Conservation (phyloP, 225 moss, liverwort and hornwort species). For the Climacium dendroides region DNA sequence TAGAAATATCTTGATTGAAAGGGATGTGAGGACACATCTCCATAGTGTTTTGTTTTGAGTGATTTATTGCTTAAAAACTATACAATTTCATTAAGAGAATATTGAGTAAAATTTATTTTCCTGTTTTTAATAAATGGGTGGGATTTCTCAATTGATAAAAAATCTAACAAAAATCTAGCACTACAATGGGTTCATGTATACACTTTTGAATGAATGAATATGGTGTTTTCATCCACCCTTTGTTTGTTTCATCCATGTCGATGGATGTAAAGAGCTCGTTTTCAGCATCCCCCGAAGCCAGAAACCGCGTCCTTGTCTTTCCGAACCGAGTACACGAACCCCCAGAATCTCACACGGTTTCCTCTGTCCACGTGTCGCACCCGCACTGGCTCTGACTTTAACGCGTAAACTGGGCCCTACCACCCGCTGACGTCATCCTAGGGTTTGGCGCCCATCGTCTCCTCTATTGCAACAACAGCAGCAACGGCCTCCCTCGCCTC, state of each 20-base stretch:
- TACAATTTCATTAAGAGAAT: background rate
- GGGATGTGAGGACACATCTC: too few relatives aligned
- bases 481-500: background rate
- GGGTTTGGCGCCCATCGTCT: background rate
- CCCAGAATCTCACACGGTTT: background rate
- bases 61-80: too few relatives aligned
- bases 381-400: background rate
- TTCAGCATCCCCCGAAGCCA: background rate
- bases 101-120: accelerated
- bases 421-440: background rate
- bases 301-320: background rate
- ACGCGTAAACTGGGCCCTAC: background rate
- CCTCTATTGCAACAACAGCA: background rate
- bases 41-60: too few relatives aligned
- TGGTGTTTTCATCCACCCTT: background rate
- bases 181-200: background rate
- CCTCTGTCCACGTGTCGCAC: background rate
- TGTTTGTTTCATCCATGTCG: too few relatives aligned
- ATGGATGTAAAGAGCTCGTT: background rate
- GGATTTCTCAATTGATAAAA: background rate
- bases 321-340: too few relatives aligned
- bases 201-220: background rate
- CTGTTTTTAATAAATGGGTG: background rate
- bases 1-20: too few relatives aligned
- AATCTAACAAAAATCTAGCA: accelerated